Evolutionary conservation across 768 basidiomycete species (phyloP).

Genomic region (Amanita molliuscula): DNA sequence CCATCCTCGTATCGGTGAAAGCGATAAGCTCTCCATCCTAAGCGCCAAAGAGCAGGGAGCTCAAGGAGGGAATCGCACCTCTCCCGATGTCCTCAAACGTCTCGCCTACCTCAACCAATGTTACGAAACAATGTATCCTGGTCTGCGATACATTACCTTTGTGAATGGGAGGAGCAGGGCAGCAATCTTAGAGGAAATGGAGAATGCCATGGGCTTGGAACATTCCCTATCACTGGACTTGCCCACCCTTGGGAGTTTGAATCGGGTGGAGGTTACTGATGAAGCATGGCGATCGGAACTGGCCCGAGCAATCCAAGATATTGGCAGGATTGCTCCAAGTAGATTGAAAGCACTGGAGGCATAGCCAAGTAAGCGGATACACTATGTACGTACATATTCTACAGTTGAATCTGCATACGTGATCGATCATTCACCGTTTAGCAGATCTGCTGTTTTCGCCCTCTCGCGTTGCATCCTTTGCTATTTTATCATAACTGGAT

Average conservation of each 20-base stretch:
- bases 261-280: constrained; percentile 24
- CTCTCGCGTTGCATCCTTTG: constrained; percentile 1
- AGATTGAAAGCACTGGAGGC: constrained; percentile 40
- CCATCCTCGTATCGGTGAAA: constrained; percentile 87
- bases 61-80: constrained; percentile 37
- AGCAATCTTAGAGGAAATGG: constrained; percentile 72
- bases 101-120: constrained; percentile 66
- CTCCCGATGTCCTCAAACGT: constrained; percentile 63
- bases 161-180: constrained; percentile 76
- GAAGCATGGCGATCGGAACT: constrained; percentile 59
- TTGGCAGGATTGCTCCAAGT: constrained; percentile 70
- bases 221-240: constrained; percentile 38
- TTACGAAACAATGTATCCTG: constrained; percentile 67
- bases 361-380: constrained; percentile 14
- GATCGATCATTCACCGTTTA: background rate
- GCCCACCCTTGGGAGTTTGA: constrained; percentile 27
- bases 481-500: background rate
- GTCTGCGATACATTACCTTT: constrained; percentile 84
- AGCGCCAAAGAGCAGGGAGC: constrained; percentile 77
- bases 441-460: background rate
- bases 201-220: constrained; percentile 44
- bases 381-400: background rate
- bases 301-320: constrained; percentile 58
- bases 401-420: background rate
- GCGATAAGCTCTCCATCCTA: constrained; percentile 58